Evolutionary conservation across 2,329 filamentous ascomycete species (phyloP), one percentile per base, ranked within the genome.

Genomic region (Verruconis gallopava): DNA sequence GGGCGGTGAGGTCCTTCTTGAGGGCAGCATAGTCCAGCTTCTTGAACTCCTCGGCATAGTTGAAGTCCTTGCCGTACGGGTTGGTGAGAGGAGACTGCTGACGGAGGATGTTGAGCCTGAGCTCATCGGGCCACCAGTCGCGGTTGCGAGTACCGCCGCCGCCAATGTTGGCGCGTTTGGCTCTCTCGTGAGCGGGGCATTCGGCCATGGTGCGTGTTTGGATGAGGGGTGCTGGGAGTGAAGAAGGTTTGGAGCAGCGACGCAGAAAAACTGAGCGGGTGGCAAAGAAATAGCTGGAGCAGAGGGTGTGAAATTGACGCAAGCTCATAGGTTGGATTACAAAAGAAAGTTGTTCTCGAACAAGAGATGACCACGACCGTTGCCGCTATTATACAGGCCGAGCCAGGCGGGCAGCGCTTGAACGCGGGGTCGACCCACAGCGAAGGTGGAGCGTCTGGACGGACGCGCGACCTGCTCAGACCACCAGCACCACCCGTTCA

Each of bases 21-120:
- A 86, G 61, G 19, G 63, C 79, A 46, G 71, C 64, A 55, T 82
- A 83, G 62, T 83, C 76, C 44, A 86, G 67, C 52, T 63, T 75
- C 65, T 81, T 79, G 68, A 86, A 85, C 21, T 79, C 81, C 20
- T 71, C 65, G 14, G 71, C 69, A 61, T 88, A 88, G 66, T 85
- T 73, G 53, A 85, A 84, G 50, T 80, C 73, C 48, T 69, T 64
- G 52, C 63, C 69, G 49, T 77, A 57, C 0, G 82, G 82, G 59
- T 82, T 81, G 48, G 73, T 73, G 44, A 68, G 64, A 17, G 68
- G 54, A 25, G 71, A 75, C 57, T 84, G 73, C 63, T 85, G 81
- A 55, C 81, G 81, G 41, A 88, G 73, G 53, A 85, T 77, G 64
- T 79, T 76, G 50, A 84, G 67, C 54, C 67, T 73, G 48, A 86